Conservation (phyloP, 306 rosid species). For the Herpetospermum pedunculosum region DNA sequence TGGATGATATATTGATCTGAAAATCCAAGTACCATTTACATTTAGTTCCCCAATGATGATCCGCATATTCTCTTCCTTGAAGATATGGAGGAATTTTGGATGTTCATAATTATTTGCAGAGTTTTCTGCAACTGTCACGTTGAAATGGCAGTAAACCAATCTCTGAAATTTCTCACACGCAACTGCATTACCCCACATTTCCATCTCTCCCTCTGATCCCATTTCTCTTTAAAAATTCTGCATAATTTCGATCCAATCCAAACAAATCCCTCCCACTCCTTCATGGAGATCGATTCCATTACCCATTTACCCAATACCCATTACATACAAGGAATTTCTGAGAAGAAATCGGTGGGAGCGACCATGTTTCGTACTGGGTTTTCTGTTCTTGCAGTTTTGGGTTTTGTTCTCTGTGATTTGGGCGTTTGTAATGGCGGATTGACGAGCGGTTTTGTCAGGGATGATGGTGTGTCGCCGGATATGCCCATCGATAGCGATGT, state of each 20-base stretch:
- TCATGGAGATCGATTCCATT: too few relatives aligned
- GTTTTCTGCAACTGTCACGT: not conserved
- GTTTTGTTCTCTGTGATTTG: slow-evolving; percentile 17
- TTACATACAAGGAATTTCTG: not conserved
- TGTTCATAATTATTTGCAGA: not conserved
- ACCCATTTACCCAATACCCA: not conserved
- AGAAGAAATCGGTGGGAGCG: not conserved
- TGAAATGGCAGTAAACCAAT: not conserved
- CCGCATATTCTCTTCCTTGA: not conserved
- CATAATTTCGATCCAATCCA: not conserved
- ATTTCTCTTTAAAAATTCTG: not conserved
- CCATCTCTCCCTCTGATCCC: not conserved
- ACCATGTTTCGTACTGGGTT: not conserved
- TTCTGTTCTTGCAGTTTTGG: slow-evolving; percentile 3
- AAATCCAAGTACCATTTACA: too few relatives aligned
- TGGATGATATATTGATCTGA: too few relatives aligned
- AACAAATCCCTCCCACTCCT: not conserved
- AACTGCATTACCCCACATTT: not conserved
- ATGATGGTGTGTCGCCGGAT: slow-evolving; percentile 25
- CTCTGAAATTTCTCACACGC: not conserved
- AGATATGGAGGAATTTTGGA: not conserved
- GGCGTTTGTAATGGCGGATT: slow-evolving; percentile 37
- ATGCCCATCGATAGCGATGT: slow-evolving; percentile 55
- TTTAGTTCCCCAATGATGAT: too few relatives aligned
- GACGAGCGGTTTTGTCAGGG: slow-evolving; percentile 36